Evolutionary conservation across 805 yeast species (phyloP), one percentile per base, ranked within the genome.

Genomic region (Cyberlindnera meyerae): DNA sequence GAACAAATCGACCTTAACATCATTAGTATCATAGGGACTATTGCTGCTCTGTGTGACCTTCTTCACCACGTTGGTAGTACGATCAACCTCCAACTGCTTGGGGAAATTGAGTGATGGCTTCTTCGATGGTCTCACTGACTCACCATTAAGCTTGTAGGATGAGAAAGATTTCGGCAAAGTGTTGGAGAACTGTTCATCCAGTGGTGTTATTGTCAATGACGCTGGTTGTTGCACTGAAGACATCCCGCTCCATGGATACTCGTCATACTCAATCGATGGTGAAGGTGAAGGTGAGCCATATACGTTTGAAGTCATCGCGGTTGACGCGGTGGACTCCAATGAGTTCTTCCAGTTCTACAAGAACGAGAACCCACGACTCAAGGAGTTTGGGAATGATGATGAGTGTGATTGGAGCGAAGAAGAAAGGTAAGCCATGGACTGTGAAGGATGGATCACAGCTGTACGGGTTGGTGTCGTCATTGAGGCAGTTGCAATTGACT

Each of bases 391-490:
- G 48, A 40, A 62, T 47, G 37, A 60, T 36, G 37, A 60, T 36
- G 31, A 55, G 51, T 43, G 58, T 34, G 43, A 54, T 42, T 44
- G 63, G 41, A 68, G 58, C 29, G 65, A 49, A 0, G 70, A 63
- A 1, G 69, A 65, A 11, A 66, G 37, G 35, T 60, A 62, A 4
- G 61, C 61, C 29, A 61, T 39, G 1, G 70, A 64, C 31, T 54
- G 63, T 9, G 62, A 52, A 13, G 59, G 63, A 51, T 21, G 63
- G 57, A 34, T 28, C 31, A 44, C 37, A 52, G 67, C 29, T 52
- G 59, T 9, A 55, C 62, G 54, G 55, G 53, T 60, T 25, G 57
- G 56, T 1, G 65, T 58, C 13, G 62, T 58, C 1, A 57, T 29
- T 2, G 61, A 57, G 1, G 63, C 50, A 1, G 48, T 57, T 6